These are phyloP conservation scores for Ceratobasidium papillatum DNA, from an alignment of 1,284 basidiomycete genomes.

Conservation along the genomic window DNA sequence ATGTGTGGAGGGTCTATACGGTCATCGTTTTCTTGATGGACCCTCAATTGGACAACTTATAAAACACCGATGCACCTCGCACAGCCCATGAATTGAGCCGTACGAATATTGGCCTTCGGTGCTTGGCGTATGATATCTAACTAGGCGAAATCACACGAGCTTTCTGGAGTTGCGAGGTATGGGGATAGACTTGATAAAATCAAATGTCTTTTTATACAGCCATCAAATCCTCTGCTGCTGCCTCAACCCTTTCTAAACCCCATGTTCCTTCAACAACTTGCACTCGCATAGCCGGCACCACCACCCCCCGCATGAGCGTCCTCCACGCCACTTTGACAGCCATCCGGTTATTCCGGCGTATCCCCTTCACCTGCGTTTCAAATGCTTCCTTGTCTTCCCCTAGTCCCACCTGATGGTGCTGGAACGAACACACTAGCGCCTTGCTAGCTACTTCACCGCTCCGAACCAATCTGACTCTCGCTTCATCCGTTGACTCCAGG, in stretches of 20 bases:
- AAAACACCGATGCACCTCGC: too few species aligned
- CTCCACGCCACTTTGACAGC: neutral
- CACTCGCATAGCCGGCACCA: neutral
- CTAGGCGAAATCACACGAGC: too few species aligned
- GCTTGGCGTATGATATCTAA: too few species aligned
- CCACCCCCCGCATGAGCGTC: neutral
- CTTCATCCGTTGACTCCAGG: neutral
- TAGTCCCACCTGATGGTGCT: neutral
- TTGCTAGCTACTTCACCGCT: neutral
- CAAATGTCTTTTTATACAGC: too few species aligned
- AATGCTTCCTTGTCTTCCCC: neutral
- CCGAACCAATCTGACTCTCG: neutral
- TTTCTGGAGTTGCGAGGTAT: too few species aligned
- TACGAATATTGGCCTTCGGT: too few species aligned
- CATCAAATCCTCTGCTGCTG: too few species aligned
- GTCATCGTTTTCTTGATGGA: too few species aligned
- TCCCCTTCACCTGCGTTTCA: neutral
- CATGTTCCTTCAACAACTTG: neutral
- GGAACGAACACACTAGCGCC: neutral
- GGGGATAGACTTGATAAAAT: too few species aligned
- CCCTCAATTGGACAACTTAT: too few species aligned
- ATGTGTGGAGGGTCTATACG: too few species aligned
- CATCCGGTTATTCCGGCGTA: neutral
- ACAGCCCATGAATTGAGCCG: too few species aligned
- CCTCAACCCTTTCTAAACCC: neutral